These are phyloP conservation scores for Spergularia marina DNA, from an alignment of 148 eudicot species.

Conservation along the genomic window DNA sequence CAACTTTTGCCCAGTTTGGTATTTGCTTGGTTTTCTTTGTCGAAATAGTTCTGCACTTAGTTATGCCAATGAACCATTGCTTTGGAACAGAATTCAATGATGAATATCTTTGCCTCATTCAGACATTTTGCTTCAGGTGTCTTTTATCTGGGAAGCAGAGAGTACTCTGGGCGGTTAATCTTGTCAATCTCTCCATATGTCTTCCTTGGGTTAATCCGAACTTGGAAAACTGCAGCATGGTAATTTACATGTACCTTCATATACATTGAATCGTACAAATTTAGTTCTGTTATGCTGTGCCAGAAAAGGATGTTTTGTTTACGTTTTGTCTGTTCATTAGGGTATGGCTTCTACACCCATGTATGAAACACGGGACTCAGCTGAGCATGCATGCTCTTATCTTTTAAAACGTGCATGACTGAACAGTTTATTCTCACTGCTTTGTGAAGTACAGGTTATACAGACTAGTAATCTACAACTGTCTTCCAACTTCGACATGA, in stretches of 20 bases:
- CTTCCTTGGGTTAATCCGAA: slow-evolving; percentile 43
- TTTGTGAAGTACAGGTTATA: slow-evolving; percentile 47
- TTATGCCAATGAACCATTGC: not conserved
- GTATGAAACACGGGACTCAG: not conserved
- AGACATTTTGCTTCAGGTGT: slow-evolving; percentile 39
- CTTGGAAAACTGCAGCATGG: slow-evolving; percentile 44
- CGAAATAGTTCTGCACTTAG: not conserved
- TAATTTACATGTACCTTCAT: slow-evolving; percentile 29
- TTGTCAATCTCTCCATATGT: slow-evolving; percentile 37
- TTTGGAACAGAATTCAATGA: not conserved
- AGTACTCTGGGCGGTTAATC: slow-evolving; percentile 54
- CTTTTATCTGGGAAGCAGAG: slow-evolving; percentile 52
- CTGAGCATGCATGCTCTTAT: not conserved
- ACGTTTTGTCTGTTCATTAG: not conserved
- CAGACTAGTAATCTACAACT: slow-evolving; percentile 47
- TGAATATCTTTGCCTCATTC: not conserved
- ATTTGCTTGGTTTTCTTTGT: not conserved
- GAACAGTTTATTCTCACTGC: not conserved
- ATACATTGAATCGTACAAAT: not conserved
- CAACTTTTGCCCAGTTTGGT: not conserved
- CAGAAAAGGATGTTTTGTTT: not conserved
- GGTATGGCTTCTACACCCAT: too few species aligned
- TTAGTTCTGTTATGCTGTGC: not conserved
- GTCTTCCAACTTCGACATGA: slow-evolving; percentile 34
- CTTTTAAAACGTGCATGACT: not conserved